Base-by-base conservation (phyloP, 208 protist genomes). In the Acanthamoeba castellanii region DNA sequence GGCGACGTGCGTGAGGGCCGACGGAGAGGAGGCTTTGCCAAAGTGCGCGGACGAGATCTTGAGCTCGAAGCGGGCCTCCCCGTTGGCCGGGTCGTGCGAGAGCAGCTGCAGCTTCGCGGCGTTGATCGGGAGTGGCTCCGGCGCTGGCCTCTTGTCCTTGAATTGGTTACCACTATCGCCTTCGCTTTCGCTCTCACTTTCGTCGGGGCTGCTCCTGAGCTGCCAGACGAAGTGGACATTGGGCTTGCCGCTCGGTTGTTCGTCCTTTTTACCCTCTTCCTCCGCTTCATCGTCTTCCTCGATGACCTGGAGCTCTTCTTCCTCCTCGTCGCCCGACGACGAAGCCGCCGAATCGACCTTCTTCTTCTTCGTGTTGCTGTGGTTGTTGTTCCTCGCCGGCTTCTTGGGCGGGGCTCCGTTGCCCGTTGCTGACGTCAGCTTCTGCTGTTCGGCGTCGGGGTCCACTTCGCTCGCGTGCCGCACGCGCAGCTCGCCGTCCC, bases 211-310 rank as follows among this genome's bases (percentile, higher is more conserved):
- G 14, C 34, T 27, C 72, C 37, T 50, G 14, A 47, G 34, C 37
- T 50, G 72, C 72, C 72, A 81, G 20, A 81, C 20, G n/a, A 81
- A 81, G 72, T 50, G 22, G 34, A 81, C 9, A 9, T n/a, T 50
- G n/a, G 3, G 9, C 6, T 50, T 50, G 13, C 8, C 50, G 5
- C 20, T 34, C 30, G 34, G 11, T 50, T 82, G 6, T 18, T 87
- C 78, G 13, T 87, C 47, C 18, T 34, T 25, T 1, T 87, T n/a
- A 5, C 5, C 72, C 11, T 27, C 37, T 18, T 82, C 72, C 9
- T 82, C 72, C 7, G 59, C 78, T 8, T 87, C 78, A 37, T 87
- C 78, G 9, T 87, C 78, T 14, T 87, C 78, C 25, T 87, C 78
- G n/a, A 64, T 22, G 22, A 87, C 78, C 7, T 37, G 42, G 0